Evolutionary conservation across 2,329 filamentous ascomycete species (phyloP), one percentile per base, ranked within the genome.

Genomic region (Fusarium devonianum): DNA sequence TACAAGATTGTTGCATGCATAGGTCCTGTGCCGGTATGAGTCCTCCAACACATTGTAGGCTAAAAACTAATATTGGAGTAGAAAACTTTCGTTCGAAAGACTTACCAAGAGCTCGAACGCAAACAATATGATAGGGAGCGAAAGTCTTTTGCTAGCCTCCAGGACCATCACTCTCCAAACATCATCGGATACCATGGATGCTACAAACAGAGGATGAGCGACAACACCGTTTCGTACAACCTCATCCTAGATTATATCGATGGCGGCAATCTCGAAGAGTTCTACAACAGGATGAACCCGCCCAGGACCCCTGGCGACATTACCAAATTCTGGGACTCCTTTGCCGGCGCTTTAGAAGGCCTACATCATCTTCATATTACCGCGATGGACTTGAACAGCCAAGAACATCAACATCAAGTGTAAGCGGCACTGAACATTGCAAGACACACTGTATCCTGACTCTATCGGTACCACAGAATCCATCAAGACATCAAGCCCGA

Each of bases 401-500:
- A 28, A n/a, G 23, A n/a, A 3, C 23, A 26, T 13, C 19, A 11
- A 50, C 11, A 19, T 28, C 12, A 8, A 13, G 19, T 18, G 22
- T 39, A 18, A 25, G 28, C 2, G 14, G 23, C 2, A 30, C 18
- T 16, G 9, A 6, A 21, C 12, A 9, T 18, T n/a, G 7, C 23
- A 5, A 30, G 4, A 3, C 6, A 10, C 18, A 4, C 18, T 14
- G 13, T 18, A 9, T 13, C 8, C 37, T 43, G 14, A 49, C 5
- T 4, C n/a, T 2, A 1, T n/a, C n/a, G n/a, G n/a, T 2, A 7
- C 18, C 23, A 2, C 19, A 56, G 49, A 6, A 40, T 56, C 11
- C 53, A 56, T n/a, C 49, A 56, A 14, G 49, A 53, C 32, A 42
- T 56, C 36, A 56, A 50, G 18, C 53, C 53, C 1, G 38, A 53